Conservation (phyloP, 345 rosid species). For the Mercurialis annua region DNA sequence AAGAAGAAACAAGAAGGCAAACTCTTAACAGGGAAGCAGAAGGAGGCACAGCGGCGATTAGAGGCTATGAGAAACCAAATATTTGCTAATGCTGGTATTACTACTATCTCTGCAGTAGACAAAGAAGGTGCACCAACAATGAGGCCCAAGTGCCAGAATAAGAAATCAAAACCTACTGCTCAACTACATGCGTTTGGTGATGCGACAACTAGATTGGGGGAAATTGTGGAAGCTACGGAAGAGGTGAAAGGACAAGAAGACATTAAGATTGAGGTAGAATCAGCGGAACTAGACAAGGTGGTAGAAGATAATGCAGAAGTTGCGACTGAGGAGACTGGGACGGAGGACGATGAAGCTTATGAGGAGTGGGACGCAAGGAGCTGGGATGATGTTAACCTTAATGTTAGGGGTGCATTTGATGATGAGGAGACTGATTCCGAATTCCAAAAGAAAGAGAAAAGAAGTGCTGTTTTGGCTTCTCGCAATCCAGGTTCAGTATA, state of each 20-base stretch:
- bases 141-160: conserved; percentile 73
- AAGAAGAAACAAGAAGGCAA: conserved; percentile 92
- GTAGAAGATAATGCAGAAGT: conserved; percentile 46
- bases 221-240: conserved; percentile 41
- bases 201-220: conserved; percentile 43
- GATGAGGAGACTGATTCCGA: conserved; percentile 79
- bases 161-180: conserved; percentile 63
- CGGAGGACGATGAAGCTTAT: conserved; percentile 69
- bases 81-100: conserved; percentile 47
- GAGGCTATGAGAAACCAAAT: conserved; percentile 89
- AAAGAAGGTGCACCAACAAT: conserved; percentile 53
- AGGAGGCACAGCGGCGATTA: conserved; percentile 73
- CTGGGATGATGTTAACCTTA: conserved; percentile 86
- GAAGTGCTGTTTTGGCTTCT: conserved; percentile 33
- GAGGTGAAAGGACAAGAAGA: conserved; percentile 37
- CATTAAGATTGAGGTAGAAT: conserved; percentile 34
- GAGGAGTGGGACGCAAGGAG: conserved; percentile 96
- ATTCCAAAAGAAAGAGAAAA: conserved; percentile 60
- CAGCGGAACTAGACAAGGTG: conserved; percentile 42
- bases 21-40: conserved; percentile 84
- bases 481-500: conserved; percentile 39
- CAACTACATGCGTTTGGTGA: conserved; percentile 56
- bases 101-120: conserved; percentile 43
- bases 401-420: conserved; percentile 76
- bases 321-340: conserved; percentile 48